phyloP scores from a whole-genome alignment of 768 basidiomycete genomes.

The Hygrophorus russula region DNA sequence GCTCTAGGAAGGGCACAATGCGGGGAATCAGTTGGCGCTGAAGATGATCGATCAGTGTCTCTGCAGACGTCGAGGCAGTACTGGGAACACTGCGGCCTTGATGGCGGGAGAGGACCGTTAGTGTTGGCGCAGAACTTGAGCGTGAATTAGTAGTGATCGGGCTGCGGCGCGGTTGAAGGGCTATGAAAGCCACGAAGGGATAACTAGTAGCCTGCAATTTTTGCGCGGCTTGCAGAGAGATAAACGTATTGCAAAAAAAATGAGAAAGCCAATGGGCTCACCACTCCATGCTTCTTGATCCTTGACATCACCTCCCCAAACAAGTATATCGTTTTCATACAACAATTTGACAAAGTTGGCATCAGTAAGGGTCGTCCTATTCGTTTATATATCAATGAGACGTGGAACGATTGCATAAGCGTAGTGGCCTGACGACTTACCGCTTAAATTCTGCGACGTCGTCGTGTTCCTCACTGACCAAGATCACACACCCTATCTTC shows the following conservation, averaged over 20 bases:
- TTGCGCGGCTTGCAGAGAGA: conserved; percentile 31
- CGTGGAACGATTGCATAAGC: background rate
- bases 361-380: conserved; percentile 68
- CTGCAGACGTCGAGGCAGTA: conserved; percentile 48
- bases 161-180: conserved; percentile 65
- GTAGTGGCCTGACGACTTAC: conserved; percentile 20
- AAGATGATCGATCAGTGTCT: conserved; percentile 55
- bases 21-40: conserved; percentile 69
- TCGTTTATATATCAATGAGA: conserved; percentile 1
- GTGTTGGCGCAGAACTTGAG: conserved; percentile 28
- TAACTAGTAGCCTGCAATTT: conserved; percentile 84
- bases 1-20: conserved; percentile 60
- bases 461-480: conserved; percentile 88
- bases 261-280: conserved; percentile 14
- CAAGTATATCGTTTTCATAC: conserved; percentile 61
- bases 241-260: background rate
- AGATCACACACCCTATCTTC: conserved; percentile 66
- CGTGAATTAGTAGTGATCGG: conserved; percentile 23
- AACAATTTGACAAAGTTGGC: conserved; percentile 55
- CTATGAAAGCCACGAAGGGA: conserved; percentile 87
- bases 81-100: conserved; percentile 44
- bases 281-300: conserved; percentile 73
- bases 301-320: conserved; percentile 90
- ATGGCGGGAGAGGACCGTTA: conserved; percentile 82
- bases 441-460: conserved; percentile 81